These are phyloP conservation scores for Sporisorium exsertum DNA, from an alignment of 1,284 basidiomycete species.

Conservation along the genomic window DNA sequence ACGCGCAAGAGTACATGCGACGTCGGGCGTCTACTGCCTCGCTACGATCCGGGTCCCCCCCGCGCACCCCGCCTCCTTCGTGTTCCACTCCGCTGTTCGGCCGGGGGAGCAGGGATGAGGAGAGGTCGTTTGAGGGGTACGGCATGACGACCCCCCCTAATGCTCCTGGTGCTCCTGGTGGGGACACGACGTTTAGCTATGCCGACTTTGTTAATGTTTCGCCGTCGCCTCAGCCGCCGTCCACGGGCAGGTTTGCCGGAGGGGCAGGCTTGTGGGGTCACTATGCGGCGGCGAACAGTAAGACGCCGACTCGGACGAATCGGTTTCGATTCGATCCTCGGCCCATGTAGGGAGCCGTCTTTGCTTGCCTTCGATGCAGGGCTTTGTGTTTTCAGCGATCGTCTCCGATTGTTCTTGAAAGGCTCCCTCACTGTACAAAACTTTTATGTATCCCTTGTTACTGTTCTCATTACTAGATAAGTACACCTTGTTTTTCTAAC, in stretches of 20 bases:
- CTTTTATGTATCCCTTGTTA: too few relatives aligned
- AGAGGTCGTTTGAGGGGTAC: background rate
- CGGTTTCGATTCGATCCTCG: conserved; percentile 23
- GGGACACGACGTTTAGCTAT: conserved; percentile 52
- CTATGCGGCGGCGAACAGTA: background rate
- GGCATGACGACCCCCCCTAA: conserved; percentile 16
- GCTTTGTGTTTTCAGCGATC: too few relatives aligned
- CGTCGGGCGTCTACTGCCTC: background rate
- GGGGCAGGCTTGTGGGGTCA: background rate
- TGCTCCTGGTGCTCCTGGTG: conserved; percentile 30
- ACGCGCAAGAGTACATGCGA: conserved; percentile 38
- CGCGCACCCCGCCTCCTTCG: conserved; percentile 10
- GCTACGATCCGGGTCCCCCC: background rate
- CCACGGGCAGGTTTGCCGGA: conserved; percentile 10
- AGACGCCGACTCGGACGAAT: conserved; percentile 34
- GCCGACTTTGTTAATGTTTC: conserved; percentile 58
- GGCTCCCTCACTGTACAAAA: too few relatives aligned
- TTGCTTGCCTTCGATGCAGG: too few relatives aligned
- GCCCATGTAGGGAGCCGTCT: background rate
- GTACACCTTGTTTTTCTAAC: too few relatives aligned
- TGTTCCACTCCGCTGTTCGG: conserved; percentile 14
- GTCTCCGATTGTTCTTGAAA: too few relatives aligned
- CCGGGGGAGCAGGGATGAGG: too few relatives aligned
- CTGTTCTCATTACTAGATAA: too few relatives aligned
- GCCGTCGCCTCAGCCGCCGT: conserved; percentile 49